Conservation (phyloP, 23 red algal genomes). For the Gracilaria vermiculophylla region DNA sequence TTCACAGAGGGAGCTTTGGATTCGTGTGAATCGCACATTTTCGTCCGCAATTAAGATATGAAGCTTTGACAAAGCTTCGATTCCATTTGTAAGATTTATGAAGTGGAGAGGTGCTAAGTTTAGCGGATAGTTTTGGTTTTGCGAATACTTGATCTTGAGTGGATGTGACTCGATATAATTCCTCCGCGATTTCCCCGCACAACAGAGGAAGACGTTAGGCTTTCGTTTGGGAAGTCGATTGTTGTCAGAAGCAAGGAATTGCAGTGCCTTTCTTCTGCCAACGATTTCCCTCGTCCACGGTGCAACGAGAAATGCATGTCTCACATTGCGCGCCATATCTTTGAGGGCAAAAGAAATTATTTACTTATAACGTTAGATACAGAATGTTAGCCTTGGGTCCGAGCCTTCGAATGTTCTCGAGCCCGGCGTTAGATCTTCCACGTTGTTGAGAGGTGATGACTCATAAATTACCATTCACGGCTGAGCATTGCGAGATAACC, state of each 20-base stretch:
- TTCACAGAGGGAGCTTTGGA: slow-evolving; percentile 38
- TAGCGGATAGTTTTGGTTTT: not conserved
- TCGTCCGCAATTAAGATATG: not conserved
- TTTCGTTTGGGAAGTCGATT: not conserved
- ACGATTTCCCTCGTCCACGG: not conserved
- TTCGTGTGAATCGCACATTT: slow-evolving; percentile 41
- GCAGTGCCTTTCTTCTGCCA: not conserved
- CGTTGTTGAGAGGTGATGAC: no score
- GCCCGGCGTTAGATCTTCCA: no score
- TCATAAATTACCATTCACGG: no score
- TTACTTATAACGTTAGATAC: not conserved
- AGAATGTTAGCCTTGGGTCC: no score
- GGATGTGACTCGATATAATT: not conserved
- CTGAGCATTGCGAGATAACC: no score
- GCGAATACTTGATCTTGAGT: not conserved
- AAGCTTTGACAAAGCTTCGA: slow-evolving; percentile 32
- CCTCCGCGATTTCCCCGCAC: not conserved
- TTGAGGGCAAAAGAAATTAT: not conserved
- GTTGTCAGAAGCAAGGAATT: not conserved
- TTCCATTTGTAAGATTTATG: slow-evolving; percentile 52
- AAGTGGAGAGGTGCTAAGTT: slow-evolving; percentile 27
- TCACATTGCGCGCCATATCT: not conserved
- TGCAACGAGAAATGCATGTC: not conserved
- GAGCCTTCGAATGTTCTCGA: no score
- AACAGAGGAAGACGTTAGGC: not conserved